These are phyloP conservation scores for Sordariomycetes sp. DNA, from an alignment of 2,329 filamentous ascomycete species.

Conservation along the genomic window DNA sequence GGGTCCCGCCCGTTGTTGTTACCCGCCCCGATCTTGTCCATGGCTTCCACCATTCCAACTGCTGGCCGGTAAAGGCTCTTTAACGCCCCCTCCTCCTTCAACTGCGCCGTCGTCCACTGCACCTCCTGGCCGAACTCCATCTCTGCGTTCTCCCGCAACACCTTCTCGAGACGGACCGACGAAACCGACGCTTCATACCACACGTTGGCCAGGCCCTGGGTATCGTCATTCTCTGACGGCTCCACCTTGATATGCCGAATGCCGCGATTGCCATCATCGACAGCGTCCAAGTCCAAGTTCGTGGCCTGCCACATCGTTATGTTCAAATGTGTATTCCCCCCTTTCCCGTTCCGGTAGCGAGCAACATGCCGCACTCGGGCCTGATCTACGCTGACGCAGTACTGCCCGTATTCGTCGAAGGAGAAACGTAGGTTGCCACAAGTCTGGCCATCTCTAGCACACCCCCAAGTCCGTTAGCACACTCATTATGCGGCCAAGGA, in stretches of 20 bases:
- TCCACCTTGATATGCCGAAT: not conserved
- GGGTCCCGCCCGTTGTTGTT: slow-evolving; percentile 12
- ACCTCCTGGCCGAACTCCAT: slow-evolving; percentile 14
- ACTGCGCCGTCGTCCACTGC: slow-evolving; percentile 11
- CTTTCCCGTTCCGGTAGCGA: not conserved
- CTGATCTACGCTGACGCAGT: not conserved
- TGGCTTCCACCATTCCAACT: slow-evolving; percentile 15
- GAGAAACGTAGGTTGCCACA: not conserved
- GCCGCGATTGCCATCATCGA: not conserved
- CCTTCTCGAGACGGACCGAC: slow-evolving; percentile 2
- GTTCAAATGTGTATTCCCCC: not conserved
- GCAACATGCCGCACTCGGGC: slow-evolving; percentile 2
- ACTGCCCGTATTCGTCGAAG: not conserved
- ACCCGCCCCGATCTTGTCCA: slow-evolving; percentile 16
- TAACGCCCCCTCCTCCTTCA: slow-evolving; percentile 11
- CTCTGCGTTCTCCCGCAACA: slow-evolving; percentile 12
- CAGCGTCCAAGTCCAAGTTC: not conserved
- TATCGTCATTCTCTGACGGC: not conserved
- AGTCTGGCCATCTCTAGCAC: not conserved
- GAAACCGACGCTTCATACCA: slow-evolving; percentile 4
- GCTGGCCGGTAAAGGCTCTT: slow-evolving; percentile 14
- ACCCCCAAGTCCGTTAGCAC: not conserved
- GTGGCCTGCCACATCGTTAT: slow-evolving; percentile 1
- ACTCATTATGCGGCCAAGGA: not conserved
- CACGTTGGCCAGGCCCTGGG: not conserved